A percentile compares a stretch with the other conserved stretches of the same genome.
Conservation (phyloP, 2,329 filamentous ascomycete genomes). For the Apiospora marii region DNA sequence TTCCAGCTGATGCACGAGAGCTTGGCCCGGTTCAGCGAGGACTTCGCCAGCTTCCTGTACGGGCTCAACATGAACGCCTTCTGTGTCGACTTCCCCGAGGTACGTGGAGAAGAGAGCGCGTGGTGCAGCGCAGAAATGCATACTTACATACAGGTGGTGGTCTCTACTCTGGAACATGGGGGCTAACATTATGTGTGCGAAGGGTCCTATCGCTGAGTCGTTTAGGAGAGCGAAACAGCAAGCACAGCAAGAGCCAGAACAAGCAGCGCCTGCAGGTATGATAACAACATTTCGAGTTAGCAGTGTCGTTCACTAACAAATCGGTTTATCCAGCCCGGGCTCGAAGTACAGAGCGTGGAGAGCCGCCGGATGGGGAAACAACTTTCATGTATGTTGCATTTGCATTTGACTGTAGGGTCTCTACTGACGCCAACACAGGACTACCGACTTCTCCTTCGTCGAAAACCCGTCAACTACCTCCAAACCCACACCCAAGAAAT, state of each 20-base stretch:
- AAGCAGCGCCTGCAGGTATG: slow-evolving; percentile 30
- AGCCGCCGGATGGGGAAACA: slow-evolving; percentile 68
- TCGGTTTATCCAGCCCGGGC: slow-evolving; percentile 32
- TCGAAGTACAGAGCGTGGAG: slow-evolving; percentile 43
- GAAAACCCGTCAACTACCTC: slow-evolving; percentile 76
- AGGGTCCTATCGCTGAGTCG: slow-evolving; percentile 86
- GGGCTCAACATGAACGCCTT: slow-evolving; percentile 99
- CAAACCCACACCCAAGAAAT: slow-evolving; percentile 56
- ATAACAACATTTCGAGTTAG: slow-evolving; percentile 18
- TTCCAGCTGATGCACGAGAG: slow-evolving; percentile 97
- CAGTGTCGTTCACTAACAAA: neutral
- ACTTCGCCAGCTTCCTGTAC: slow-evolving; percentile 94
- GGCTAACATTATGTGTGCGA: slow-evolving; percentile 1
- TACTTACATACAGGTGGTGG: no score
- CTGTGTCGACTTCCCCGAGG: slow-evolving; percentile 97
- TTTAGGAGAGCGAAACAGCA: slow-evolving; percentile 68
- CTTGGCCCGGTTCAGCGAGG: slow-evolving; percentile 90
- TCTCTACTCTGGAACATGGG: slow-evolving; percentile 8
- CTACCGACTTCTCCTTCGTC: slow-evolving; percentile 89
- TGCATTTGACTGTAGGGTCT: neutral
- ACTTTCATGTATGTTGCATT: slow-evolving; percentile 74
- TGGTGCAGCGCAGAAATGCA: no score
- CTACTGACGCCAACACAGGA: slow-evolving; percentile 59
- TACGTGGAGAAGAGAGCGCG: slow-evolving; percentile 44
- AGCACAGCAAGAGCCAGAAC: slow-evolving; percentile 55